Percentiles rank a stretch among this genome's conserved stretches.
Conservation (phyloP, 441 rosid species). For the Syzygium malaccense region DNA sequence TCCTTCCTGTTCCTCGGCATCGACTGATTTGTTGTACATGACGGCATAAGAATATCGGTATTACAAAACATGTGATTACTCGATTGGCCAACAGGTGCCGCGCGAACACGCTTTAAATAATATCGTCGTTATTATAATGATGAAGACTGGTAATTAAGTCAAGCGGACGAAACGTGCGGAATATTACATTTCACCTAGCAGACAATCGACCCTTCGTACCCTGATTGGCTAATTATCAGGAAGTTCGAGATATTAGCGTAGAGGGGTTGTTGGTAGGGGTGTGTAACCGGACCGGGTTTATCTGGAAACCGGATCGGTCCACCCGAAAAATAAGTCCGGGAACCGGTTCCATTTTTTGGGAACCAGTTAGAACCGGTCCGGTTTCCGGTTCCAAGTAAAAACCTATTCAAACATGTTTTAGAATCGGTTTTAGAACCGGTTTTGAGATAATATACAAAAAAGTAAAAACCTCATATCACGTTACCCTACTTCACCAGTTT, state of each 20-base stretch:
- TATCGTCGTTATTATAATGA: not conserved
- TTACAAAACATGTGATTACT: not conserved
- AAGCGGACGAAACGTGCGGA: fast-evolving
- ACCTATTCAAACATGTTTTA: no score
- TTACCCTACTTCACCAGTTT: no score
- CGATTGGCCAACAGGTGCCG: not conserved
- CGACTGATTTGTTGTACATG: not conserved
- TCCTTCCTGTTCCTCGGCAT: not conserved
- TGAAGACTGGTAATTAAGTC: not conserved
- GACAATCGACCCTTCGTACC: not conserved
- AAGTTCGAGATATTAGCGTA: not conserved
- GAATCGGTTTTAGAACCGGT: no score
- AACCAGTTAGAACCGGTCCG: no score
- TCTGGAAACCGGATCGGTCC: no score
- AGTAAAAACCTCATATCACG: no score
- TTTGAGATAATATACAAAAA: no score
- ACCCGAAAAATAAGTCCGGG: no score
- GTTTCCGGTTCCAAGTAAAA: no score
- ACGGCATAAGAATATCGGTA: not conserved
- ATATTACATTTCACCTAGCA: not conserved
- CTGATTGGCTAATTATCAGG: not conserved
- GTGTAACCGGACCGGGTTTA: no score
- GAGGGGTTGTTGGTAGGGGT: fast-evolving
- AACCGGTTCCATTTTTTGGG: no score
- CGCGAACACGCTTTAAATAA: not conserved